Base-by-base conservation (phyloP, 768 basidiomycete species). In the Austroboletus eburneus region DNA sequence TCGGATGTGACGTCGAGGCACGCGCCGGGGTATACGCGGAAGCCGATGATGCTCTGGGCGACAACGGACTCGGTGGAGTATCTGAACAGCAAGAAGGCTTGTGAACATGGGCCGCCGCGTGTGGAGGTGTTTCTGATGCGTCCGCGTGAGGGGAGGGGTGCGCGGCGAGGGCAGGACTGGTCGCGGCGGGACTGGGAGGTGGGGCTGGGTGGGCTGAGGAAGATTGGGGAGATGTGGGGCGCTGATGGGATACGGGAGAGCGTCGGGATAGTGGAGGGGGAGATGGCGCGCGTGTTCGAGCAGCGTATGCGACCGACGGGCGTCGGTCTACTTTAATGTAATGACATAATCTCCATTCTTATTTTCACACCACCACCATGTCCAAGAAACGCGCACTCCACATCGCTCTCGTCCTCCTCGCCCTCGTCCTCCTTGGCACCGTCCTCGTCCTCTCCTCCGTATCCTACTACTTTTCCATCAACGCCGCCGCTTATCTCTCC, bases 381-480 rank as follows among this genome's bases (percentile, higher is more conserved):
- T 61, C 72, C 24, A 70, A 74, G 50, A 65, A 70, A 61, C 72
- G 75, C 56, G 57, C 71, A 1, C 62, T 80, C 24, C 69, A 77
- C 57, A 61, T 72, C 47, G 62, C 73, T 17, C 72, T 85, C 42
- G 62, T 72, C 56, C 51, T 84, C 49, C 74, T 95, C 57, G 83
- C 81, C 47, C 76, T 91, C 57, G 68, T 94, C 71, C 83, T 97
- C 47, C 57, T 88, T 18, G 92, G 92, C 38, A 97, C 94, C 17
- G 80, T 96, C 67, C 57, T 89, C 66, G 92, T 98, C 48, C 83
- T 98, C 64, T 89, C 89, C 9, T 92, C 90, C 20, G 79, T 97
- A 39, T 87, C 92, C 17, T 90, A 86, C 66, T 94, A 92, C 62
- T 85, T 95, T 50, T 76, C 81, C 51, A 91, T 97, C 60, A 80